Base-by-base conservation (phyloP, 2,329 filamentous ascomycete genomes). In the Penicillium sp. region DNA sequence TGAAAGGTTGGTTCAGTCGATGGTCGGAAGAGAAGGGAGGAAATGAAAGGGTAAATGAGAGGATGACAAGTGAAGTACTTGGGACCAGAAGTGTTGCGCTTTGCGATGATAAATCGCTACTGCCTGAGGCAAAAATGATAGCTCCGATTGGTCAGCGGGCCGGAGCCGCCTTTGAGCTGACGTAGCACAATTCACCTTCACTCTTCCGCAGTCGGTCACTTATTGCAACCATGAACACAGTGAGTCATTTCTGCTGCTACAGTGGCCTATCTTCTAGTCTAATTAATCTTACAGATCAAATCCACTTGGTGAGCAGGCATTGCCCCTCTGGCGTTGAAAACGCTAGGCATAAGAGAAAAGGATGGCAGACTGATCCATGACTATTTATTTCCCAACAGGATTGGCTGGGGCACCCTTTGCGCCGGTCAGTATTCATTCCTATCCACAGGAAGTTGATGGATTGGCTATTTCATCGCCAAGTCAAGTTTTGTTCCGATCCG, bases 371-470 rank as follows among this genome's bases (percentile, higher is more conserved):
- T 22, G 26, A 45, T 21, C 22, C 24, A 21, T 33, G 24, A 37
- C 24, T 19, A 54, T 49, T 14, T 19, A 54, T 26, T 21, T 54
- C 45, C 33, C n/a, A 47, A 64, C 63, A 96, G 92, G 90, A 80
- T 93, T 71, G 95, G 95, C 71, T 97, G 91, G 95, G 93, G 90
- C 67, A 84, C 91, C 49, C 84, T 98, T 54, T 95, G 93, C 72
- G 82, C 89, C 67, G 92, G 90, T 92, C 84, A 58, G 86, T 70
- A 24, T 21, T 26, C 31, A 24, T 19, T 24, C 10, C 14, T 6
- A 11, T 3, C 47, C 39, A 39, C 8, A 9, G 2, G 16, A 31
- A 39, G 19, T 19, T 39, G n/a, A 19, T 8, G n/a, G 16, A n/a
- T 39, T n/a, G 7, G 19, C n/a, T 39, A 2, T 22, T 22, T 42